Evolutionary conservation across 2,329 filamentous ascomycete species (phyloP), one percentile per base, ranked within the genome.

Genomic region (Rugonectria rugulosa): DNA sequence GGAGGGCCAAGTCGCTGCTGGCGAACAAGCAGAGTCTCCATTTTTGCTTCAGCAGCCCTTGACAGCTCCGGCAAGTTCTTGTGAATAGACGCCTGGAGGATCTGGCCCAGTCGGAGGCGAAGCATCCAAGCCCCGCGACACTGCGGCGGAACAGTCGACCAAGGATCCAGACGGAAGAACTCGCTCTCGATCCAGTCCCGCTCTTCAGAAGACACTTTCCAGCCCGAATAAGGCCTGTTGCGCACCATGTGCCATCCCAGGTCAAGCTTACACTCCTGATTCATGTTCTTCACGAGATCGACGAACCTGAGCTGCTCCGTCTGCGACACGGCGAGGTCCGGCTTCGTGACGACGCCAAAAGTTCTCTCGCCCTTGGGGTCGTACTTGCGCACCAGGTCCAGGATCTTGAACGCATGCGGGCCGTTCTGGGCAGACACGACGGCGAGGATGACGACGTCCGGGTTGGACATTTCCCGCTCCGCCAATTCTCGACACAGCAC

Each of bases 291-390:
- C n/a, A 21, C 36, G 19, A 42, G 19, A 11, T 23, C 26, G 6
- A 29, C 27, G 15, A 50, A 50, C 20, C 34, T 32, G 26, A 50
- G 38, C n/a, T 42, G 46, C 10, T 50, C 37, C 7, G 46, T 37
- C 19, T 42, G 37, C n/a, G 46, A 41, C 5, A 27, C n/a, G 9
- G 46, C 46, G 10, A 34, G 14, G 19, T 52, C 48, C 10, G 41
- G 38, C 14, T 54, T 54, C n/a, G 51, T 48, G 21, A 54, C 31
- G 32, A 54, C 27, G 3, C 51, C 51, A 5, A 48, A 27, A 5
- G 51, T 54, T 20, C 51, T 19, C 14, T 54, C 51, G 27, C 51
- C 51, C 6, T 15, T 37, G 9, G 37, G 42, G 9, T 54, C 51
- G 21, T 24, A 47, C 19, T 15, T 40, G 10, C n/a, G 47, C 24